Evolutionary conservation across 306 rosid species (phyloP).

Genomic region (Sophora flavescens): DNA sequence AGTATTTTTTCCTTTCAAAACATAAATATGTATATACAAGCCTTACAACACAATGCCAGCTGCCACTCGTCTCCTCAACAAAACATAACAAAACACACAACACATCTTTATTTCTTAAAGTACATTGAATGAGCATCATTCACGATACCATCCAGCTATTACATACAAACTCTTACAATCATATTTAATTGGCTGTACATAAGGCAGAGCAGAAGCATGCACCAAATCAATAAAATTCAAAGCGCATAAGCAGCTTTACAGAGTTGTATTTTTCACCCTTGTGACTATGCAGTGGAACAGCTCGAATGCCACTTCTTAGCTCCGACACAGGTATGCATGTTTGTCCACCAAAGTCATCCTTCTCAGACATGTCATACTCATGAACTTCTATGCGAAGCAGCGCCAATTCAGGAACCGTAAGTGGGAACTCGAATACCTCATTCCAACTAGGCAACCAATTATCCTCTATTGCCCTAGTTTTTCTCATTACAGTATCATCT

Average conservation of each 20-base stretch:
- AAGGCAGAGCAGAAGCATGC: conserved; percentile 2
- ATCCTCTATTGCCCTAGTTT: conserved; percentile 83
- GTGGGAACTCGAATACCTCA: conserved; percentile 78
- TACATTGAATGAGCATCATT: conserved; percentile 20
- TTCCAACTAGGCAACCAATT: conserved; percentile 91
- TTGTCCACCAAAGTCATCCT: conserved; percentile 98
- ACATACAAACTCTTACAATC: conserved; percentile 36
- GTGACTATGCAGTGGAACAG: conserved; percentile 61
- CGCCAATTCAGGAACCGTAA: conserved; percentile 84
- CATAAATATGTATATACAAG: conserved; percentile 10
- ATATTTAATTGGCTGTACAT: conserved; percentile 42
- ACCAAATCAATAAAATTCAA: conserved; percentile 64
- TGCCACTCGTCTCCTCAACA: neutral
- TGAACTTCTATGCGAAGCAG: conserved; percentile 93
- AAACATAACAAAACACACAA: conserved; percentile 34
- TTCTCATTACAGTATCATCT: conserved; percentile 74
- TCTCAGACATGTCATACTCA: conserved; percentile 96
- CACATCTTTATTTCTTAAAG: conserved; percentile 20
- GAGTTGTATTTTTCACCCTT: conserved; percentile 78
- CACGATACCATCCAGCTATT: conserved; percentile 21
- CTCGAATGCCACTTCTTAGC: conserved; percentile 79
- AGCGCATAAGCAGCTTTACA: conserved; percentile 92
- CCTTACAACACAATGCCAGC: conserved; percentile 24
- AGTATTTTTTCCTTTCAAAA: conserved; percentile 15
- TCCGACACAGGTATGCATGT: conserved; percentile 82